Base-by-base conservation (phyloP, 192 early-diverging fungal genomes). In the Gryganskiella cystojenkinii region DNA sequence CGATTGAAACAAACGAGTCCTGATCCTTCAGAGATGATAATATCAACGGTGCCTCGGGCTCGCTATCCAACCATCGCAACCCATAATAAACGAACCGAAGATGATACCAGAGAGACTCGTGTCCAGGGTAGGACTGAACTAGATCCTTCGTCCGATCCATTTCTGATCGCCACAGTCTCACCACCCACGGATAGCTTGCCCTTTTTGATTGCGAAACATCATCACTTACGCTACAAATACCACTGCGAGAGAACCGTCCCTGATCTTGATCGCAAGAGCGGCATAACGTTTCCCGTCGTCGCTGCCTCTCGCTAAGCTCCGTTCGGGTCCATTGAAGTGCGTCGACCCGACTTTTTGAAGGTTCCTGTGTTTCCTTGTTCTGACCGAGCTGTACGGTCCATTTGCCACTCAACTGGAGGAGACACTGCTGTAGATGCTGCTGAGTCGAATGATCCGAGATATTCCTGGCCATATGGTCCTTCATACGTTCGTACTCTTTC, bases 71-170 rank as follows among this genome's bases (percentile, higher is more conserved):
- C 75, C 75, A 82, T 17, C 46, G 37, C 31, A 78, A 37, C 22
- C 56, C 69, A 70, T 73, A 73, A 35, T 71, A 71, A 4, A 82
- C 42, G 50, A 81, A 84, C 28, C 86, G 81, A 24, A 82, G 64
- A 72, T 87, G 84, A 30, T 71, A 84, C 86, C 86, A 87, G 22
- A 85, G 47, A 1, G 84, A 63, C 56, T 87, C 86, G 47, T 87
- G 84, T 30, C 84, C 84, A 22, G 84, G 84, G 28, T 84, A 87
- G 49, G 51, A 60, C 35, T 40, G 22, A 15, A 85, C 74, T 15
- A 84, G 35, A 19, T 42, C 46, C 30, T 67, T 60, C 7, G 33
- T 68, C n/a, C 75, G 52, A 43, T 56, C 42, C 46, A 82, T 28
- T 49, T 82, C 81, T 8, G 54, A 49, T 3, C 58, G 27, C 81